Percentiles rank a stretch among this genome's conserved stretches.
Conservation (phyloP, 2,329 filamentous ascomycete genomes). For the Didymella glomerata region DNA sequence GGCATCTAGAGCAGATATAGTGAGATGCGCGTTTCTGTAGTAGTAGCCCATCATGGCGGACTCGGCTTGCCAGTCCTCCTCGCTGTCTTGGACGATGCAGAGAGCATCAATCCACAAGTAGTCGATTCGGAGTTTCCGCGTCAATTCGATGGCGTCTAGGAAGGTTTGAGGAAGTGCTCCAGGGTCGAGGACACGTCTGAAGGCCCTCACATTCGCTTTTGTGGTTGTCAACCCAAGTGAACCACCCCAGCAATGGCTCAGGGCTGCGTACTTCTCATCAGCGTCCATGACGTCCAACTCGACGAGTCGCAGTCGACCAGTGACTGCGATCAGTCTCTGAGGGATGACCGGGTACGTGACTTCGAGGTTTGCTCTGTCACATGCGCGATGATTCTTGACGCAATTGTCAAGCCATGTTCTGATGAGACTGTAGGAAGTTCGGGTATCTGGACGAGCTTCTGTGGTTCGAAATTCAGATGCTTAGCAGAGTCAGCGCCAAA, state of each 20-base stretch:
- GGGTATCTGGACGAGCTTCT: background rate
- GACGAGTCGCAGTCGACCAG: background rate
- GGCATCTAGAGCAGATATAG: background rate
- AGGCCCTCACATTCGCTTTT: background rate
- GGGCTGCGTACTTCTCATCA: background rate
- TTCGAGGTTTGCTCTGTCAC: background rate
- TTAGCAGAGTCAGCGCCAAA: background rate
- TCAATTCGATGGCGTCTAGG: background rate
- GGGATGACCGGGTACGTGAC: background rate
- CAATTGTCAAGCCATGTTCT: background rate
- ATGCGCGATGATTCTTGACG: background rate
- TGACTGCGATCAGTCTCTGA: background rate
- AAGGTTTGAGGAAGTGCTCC: background rate
- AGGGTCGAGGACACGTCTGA: background rate
- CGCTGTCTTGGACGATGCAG: background rate
- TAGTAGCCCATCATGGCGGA: background rate
- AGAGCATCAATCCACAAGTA: background rate
- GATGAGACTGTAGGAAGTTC: background rate
- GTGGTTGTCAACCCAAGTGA: background rate
- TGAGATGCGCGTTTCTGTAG: background rate
- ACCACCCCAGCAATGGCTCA: background rate
- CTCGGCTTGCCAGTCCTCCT: background rate
- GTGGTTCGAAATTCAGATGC: background rate
- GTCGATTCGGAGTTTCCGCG: background rate
- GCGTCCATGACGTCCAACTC: background rate